phyloP scores from a whole-genome alignment of 768 basidiomycete genomes.

The Baorangia bicolor region DNA sequence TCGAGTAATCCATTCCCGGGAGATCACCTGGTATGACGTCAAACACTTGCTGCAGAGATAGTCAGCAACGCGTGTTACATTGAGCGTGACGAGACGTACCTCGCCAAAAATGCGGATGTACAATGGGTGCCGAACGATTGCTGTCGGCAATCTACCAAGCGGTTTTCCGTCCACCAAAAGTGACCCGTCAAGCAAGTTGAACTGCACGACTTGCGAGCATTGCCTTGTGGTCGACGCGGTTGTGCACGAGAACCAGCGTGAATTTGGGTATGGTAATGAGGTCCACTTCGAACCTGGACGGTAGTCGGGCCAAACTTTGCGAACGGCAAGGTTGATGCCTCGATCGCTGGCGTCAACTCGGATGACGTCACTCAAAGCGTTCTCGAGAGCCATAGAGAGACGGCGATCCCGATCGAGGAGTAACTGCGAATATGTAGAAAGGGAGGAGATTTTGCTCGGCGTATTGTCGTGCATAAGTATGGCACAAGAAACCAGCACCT shows the following conservation, averaged over 20 bases:
- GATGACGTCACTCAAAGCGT: constrained; percentile 17
- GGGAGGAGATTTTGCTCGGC: constrained; percentile 8
- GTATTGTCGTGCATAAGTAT: constrained; percentile 34
- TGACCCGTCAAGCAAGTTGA: constrained; percentile 41
- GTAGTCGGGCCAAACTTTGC: constrained; percentile 33
- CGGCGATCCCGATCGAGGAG: constrained; percentile 34
- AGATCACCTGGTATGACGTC: not conserved
- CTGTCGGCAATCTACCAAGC: constrained; percentile 37
- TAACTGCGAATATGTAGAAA: constrained; percentile 12
- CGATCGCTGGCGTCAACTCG: not conserved
- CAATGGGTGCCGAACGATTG: constrained; percentile 31
- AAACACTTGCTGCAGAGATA: not conserved
- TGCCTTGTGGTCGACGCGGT: constrained; percentile 15
- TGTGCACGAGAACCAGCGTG: constrained; percentile 30
- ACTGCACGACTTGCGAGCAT: constrained; percentile 32
- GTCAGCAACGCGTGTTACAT: not conserved
- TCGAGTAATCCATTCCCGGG: constrained; percentile 2
- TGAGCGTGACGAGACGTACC: constrained; percentile 19
- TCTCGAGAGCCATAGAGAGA: constrained; percentile 30
- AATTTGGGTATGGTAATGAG: constrained; percentile 11
- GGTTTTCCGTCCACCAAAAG: constrained; percentile 44
- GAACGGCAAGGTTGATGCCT: constrained; percentile 33
- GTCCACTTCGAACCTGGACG: constrained; percentile 27
- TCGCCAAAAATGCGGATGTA: constrained; percentile 39
- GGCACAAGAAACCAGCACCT: constrained; percentile 32